Evolutionary conservation across 805 yeast genomes (phyloP), one percentile per base, ranked within the genome.

Genomic region (Maudiozyma bulderi): DNA sequence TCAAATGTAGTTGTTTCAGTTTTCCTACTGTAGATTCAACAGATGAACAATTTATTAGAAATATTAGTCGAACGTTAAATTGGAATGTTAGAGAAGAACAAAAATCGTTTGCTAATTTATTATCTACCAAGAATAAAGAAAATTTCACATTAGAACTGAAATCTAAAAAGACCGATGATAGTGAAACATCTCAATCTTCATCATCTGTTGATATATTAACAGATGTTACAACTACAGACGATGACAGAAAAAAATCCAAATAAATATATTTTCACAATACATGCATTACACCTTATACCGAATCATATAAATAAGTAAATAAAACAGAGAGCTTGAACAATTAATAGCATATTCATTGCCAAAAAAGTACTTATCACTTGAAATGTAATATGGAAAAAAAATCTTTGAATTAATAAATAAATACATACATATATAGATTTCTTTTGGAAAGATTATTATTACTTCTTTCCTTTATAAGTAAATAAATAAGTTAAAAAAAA

Each of bases 41-140:
- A 26, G 75, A 80, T 49, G 77, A 84, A 5, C 93, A 87, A 65
- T 81, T 86, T 69, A 75, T 93, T 65, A 95, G 89, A 64, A 76
- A 88, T 60, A 89, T 88, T 43, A 78, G 91, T 64, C 72, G 95
- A 57, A 82, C 95, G 31, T 69, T 93, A 61, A 88, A 91, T 62
- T 93, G 99, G 99, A 91, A 91, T 64, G 88, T 78, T 30, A 76
- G 97, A 55, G 93, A 88, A 61, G 81, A 81, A 49, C 97, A 91
- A 62, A 87, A 86, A 58, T 83, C 95, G 3, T 85, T 87, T 62
- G 76, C 75, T 5, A 83, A 78, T 60, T 66, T 77, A 57, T 64
- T 81, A 35, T 77, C 84, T 39, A 79, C 75, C 30, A 75, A 77
- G 63, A 81, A 79, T 59, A 72, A 74, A 56, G 71, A 69, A 51